Conservation (phyloP, 2,329 filamentous ascomycete genomes). For the Ophiosphaerella narmari region DNA sequence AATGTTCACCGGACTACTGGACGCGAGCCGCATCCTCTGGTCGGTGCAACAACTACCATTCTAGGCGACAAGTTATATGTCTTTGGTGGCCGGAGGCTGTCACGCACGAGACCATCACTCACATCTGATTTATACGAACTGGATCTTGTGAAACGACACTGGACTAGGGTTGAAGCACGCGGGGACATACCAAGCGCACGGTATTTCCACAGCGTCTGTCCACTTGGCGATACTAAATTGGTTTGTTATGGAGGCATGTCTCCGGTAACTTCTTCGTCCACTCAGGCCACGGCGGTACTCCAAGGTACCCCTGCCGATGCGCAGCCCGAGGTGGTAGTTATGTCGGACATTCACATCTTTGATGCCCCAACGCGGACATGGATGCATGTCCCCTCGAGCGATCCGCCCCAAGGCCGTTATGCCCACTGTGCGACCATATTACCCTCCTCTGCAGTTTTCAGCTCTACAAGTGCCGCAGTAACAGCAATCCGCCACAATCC, state of each 20-base stretch:
- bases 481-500: constrained; percentile 91
- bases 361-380: constrained; percentile 82
- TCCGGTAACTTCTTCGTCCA: constrained; percentile 61
- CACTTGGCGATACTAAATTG: constrained; percentile 90
- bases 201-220: constrained; percentile 97
- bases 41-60: constrained; percentile 93
- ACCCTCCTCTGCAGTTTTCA: constrained; percentile 84
- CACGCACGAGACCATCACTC: constrained; percentile 79
- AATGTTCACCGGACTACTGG: constrained; percentile 83
- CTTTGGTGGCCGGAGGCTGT: constrained; percentile 88
- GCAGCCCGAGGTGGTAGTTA: constrained; percentile 88
- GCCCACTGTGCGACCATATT: constrained; percentile 94
- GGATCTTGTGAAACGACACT: constrained; percentile 87
- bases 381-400: constrained; percentile 80
- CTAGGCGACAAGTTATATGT: constrained; percentile 95
- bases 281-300: constrained; percentile 41
- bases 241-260: constrained; percentile 99
- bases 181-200: constrained; percentile 88
- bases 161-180: constrained; percentile 83
- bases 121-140: constrained; percentile 93
- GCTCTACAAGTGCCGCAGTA: constrained; percentile 79
- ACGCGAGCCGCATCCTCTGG: constrained; percentile 84
- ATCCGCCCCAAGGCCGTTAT: constrained; percentile 90
- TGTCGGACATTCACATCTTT: constrained; percentile 97
- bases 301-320: constrained; percentile 58